These are phyloP conservation scores for Spizellomyces sp. DNA, from an alignment of 192 early-diverging fungal genomes.

Conservation along the genomic window DNA sequence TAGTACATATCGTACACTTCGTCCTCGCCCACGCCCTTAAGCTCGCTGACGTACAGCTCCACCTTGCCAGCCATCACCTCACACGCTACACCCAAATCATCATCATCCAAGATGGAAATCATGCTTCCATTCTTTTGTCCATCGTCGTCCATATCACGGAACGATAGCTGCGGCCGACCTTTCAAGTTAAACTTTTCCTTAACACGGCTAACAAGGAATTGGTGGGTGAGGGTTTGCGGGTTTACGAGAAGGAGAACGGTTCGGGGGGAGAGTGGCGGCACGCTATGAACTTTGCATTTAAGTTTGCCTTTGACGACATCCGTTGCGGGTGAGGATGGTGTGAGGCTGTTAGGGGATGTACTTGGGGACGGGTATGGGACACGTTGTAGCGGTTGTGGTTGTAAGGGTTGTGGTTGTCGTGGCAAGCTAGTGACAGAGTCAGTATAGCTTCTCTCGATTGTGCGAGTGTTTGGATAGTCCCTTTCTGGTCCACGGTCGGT, in stretches of 20 bases:
- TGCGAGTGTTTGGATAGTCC: too few species aligned
- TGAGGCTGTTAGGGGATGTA: not conserved
- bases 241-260: not conserved
- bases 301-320: not conserved
- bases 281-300: constrained; percentile 1
- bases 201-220: not conserved
- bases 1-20: too few species aligned
- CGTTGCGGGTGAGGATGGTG: not conserved
- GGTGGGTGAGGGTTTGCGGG: not conserved
- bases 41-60: not conserved
- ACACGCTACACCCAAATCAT: constrained; percentile 6
- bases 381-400: not conserved
- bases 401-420: too few species aligned
- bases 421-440: too few species aligned
- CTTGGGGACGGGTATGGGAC: constrained; percentile 2
- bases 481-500: too few species aligned
- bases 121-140: not conserved
- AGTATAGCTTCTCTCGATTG: too few species aligned
- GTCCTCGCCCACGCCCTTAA: not conserved
- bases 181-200: not conserved
- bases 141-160: not conserved
- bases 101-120: constrained; percentile 7
- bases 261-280: not conserved
- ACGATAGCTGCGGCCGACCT: not conserved
- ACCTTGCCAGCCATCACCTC: not conserved